Evolutionary conservation across 2,329 filamentous ascomycete species (phyloP).

Genomic region (Rutstroemia sp.): DNA sequence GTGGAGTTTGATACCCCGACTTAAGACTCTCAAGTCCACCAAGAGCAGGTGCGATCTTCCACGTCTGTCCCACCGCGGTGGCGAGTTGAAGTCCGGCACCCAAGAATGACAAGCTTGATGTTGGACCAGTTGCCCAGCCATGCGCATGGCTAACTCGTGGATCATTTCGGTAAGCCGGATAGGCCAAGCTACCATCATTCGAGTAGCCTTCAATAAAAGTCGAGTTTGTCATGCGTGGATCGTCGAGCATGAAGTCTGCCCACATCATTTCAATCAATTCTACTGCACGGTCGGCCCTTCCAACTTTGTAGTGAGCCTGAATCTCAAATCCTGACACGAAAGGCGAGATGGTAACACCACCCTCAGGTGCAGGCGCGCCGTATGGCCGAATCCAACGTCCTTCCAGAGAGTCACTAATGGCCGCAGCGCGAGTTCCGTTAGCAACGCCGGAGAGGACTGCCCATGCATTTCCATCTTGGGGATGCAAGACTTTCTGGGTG

Average conservation of each 20-base stretch:
- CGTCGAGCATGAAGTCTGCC: slow-evolving; percentile 51
- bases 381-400: slow-evolving; percentile 41
- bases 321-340: slow-evolving; percentile 54
- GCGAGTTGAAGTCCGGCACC: too few relatives aligned
- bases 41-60: too few relatives aligned
- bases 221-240: slow-evolving; percentile 49
- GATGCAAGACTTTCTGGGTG: slow-evolving; percentile 44
- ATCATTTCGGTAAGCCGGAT: slow-evolving; percentile 46
- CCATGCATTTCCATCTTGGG: slow-evolving; percentile 53
- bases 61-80: too few relatives aligned
- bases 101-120: too few relatives aligned
- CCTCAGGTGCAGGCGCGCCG: slow-evolving; percentile 48
- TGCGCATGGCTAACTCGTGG: slow-evolving; percentile 41
- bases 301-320: slow-evolving; percentile 45
- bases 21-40: too few relatives aligned
- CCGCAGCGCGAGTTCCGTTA: not conserved
- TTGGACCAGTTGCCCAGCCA: slow-evolving; percentile 41
- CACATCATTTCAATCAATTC: slow-evolving; percentile 48
- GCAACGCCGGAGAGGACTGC: slow-evolving; percentile 28
- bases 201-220: slow-evolving; percentile 55
- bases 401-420: slow-evolving; percentile 22
- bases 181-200: slow-evolving; percentile 48
- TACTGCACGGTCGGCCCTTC: slow-evolving; percentile 43
- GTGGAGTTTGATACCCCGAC: too few relatives aligned
- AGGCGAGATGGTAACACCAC: slow-evolving; percentile 43